Evolutionary conservation across 306 rosid species (phyloP).

Genomic region (Pyrus betulifolia): DNA sequence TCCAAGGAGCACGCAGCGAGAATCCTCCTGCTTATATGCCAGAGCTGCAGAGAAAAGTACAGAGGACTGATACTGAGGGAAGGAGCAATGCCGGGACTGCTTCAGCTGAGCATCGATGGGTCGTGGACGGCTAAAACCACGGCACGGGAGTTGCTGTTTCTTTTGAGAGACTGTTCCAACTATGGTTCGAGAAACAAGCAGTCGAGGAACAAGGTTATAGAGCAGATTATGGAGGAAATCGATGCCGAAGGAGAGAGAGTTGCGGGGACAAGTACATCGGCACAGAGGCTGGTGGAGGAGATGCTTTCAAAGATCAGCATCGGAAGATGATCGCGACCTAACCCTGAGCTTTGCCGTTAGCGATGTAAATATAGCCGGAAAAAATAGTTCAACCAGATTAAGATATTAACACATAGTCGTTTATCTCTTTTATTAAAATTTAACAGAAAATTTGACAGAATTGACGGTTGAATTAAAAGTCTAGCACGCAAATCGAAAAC

Average conservation of each 20-base stretch:
- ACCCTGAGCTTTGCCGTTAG: not conserved
- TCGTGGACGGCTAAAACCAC: slow-evolving; percentile 44
- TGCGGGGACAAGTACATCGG: slow-evolving; percentile 36
- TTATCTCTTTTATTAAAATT: too few relatives aligned
- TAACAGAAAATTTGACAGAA: too few relatives aligned
- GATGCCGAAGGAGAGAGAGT: slow-evolving; percentile 56
- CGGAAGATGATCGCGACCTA: not conserved
- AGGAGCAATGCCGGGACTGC: slow-evolving; percentile 83
- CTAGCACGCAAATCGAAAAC: not conserved
- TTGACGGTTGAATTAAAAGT: too few relatives aligned
- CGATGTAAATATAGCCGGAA: not conserved
- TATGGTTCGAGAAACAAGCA: slow-evolving; percentile 31
- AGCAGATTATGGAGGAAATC: slow-evolving; percentile 62
- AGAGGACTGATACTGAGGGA: slow-evolving; percentile 57
- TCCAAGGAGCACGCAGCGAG: slow-evolving; percentile 65
- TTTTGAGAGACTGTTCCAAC: slow-evolving; percentile 49
- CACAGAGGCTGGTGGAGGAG: slow-evolving; percentile 56
- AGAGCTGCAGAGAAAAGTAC: slow-evolving; percentile 66
- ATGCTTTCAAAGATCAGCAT: slow-evolving; percentile 63
- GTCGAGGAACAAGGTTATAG: slow-evolving; percentile 34
- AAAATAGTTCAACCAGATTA: too few relatives aligned
- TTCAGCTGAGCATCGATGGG: slow-evolving; percentile 74
- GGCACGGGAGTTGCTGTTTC: slow-evolving; percentile 53
- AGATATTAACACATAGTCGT: too few relatives aligned
- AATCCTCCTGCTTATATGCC: slow-evolving; percentile 50